phyloP scores from a whole-genome alignment of 2,329 filamentous ascomycete genomes.

The Verticillium nubilum region DNA sequence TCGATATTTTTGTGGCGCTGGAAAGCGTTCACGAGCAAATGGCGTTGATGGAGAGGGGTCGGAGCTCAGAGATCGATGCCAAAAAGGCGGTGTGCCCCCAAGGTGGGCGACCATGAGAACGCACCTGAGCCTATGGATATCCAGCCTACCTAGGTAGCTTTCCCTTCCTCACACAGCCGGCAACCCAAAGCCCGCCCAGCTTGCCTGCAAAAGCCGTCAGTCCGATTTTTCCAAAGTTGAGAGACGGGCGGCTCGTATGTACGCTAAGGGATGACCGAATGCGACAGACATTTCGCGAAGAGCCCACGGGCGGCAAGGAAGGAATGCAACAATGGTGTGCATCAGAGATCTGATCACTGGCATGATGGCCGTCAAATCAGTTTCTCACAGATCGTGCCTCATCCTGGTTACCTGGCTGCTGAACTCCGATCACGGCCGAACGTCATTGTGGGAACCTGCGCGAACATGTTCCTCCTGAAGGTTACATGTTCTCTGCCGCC shows the following conservation, averaged over 20 bases:
- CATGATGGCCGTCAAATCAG: not conserved
- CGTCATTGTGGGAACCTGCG: not conserved
- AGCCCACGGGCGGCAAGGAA: not conserved
- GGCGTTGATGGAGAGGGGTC: not conserved
- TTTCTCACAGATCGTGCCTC: not conserved
- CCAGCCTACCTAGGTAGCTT: constrained; percentile 5
- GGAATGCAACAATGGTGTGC: constrained; percentile 9
- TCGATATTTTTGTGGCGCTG: not conserved
- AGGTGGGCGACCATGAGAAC: constrained; percentile 7
- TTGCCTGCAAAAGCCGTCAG: not conserved
- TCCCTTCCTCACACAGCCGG: not conserved
- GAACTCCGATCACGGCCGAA: not conserved
- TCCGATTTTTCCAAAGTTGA: not conserved
- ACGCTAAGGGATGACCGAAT: not conserved
- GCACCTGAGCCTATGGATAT: constrained; percentile 5
- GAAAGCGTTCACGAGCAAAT: not conserved
- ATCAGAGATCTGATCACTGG: constrained; percentile 7
- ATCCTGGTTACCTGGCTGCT: no score
- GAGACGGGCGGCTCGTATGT: not conserved
- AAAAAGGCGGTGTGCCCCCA: constrained; percentile 16
- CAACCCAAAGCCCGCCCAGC: not conserved
- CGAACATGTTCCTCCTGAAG: not conserved
- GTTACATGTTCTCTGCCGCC: constrained; percentile 5
- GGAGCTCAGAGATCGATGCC: constrained; percentile 3
- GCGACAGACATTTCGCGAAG: not conserved